Evolutionary conservation across 805 yeast species (phyloP).

Genomic region (Maudiozyma barnettii): DNA sequence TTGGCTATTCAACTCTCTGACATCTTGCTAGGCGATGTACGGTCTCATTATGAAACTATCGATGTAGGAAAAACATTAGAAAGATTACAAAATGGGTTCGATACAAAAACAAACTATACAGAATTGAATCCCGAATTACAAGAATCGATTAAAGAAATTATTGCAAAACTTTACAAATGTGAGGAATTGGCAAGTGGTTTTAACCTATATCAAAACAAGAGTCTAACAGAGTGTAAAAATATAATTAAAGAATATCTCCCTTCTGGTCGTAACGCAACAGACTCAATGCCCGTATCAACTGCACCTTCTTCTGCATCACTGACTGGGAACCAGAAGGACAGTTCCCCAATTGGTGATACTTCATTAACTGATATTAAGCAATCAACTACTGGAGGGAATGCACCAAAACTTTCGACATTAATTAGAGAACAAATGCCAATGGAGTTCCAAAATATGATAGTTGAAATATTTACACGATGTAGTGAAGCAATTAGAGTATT

Average conservation of each 20-base stretch:
- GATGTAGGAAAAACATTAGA: constrained; percentile 40
- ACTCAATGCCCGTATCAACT: not conserved
- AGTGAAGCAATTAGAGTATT: constrained; percentile 69
- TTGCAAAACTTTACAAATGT: constrained; percentile 51
- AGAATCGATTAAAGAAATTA: constrained; percentile 34
- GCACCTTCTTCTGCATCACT: constrained; percentile 2
- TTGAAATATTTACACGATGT: constrained; percentile 48
- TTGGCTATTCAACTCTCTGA: constrained; percentile 51
- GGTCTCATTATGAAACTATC: constrained; percentile 44
- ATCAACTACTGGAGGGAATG: constrained; percentile 17
- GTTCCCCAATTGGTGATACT: not conserved
- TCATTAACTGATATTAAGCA: not conserved
- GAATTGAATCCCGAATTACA: constrained; percentile 35
- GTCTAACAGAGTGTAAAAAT: constrained; percentile 61
- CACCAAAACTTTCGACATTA: constrained; percentile 34
- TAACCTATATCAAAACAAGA: constrained; percentile 52
- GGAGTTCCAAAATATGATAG: constrained; percentile 68
- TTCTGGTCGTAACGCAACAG: not conserved
- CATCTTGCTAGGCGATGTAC: constrained; percentile 50
- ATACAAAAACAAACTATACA: constrained; percentile 26
- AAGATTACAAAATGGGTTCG: constrained; percentile 30
- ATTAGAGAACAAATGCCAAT: constrained; percentile 59
- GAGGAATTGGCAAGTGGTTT: constrained; percentile 56
- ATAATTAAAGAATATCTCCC: constrained; percentile 64
- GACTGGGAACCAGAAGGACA: constrained; percentile 1